A percentile compares a stretch with the other conserved stretches of the same genome.
These are phyloP conservation scores for Heritiera littoralis DNA, from an alignment of 345 rosid genomes.

Conservation along the genomic window DNA sequence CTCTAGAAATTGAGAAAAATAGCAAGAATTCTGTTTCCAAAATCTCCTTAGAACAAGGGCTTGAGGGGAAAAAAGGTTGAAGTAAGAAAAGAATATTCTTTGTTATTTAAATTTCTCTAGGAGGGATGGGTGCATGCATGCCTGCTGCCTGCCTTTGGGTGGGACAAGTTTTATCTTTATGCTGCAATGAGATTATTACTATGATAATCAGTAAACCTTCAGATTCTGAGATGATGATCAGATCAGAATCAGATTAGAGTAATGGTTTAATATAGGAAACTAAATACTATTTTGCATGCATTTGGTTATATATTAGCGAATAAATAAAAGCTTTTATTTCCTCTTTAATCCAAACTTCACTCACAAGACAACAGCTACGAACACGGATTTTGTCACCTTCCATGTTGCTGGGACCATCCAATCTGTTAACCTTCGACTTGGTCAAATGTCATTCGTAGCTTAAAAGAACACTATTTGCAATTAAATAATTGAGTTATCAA, in stretches of 20 bases:
- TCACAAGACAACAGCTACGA: background rate
- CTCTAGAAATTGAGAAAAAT: background rate
- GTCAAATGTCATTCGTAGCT: background rate
- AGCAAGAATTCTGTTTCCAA: background rate
- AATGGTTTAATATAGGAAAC: background rate
- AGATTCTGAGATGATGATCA: background rate
- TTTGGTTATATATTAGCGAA: background rate
- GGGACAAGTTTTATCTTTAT: too few relatives aligned
- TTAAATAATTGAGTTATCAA: too few relatives aligned
- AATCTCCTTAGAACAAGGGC: background rate
- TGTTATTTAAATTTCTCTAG: too few relatives aligned
- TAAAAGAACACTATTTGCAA: background rate
- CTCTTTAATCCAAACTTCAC: background rate
- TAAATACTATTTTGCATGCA: too few relatives aligned
- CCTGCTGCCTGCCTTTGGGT: too few relatives aligned
- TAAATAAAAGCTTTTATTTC: background rate
- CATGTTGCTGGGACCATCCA: background rate
- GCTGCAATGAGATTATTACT: too few relatives aligned
- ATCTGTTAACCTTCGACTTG: background rate
- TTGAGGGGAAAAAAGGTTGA: background rate
- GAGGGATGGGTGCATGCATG: too few relatives aligned
- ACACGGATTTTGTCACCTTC: background rate
- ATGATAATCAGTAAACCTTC: background rate
- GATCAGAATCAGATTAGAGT: background rate
- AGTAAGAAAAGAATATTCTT: too few relatives aligned